Percentiles rank a stretch among this genome's conserved stretches.
Conservation (phyloP, 495 filamentous ascomycete species). For the Podospora anserina region DNA sequence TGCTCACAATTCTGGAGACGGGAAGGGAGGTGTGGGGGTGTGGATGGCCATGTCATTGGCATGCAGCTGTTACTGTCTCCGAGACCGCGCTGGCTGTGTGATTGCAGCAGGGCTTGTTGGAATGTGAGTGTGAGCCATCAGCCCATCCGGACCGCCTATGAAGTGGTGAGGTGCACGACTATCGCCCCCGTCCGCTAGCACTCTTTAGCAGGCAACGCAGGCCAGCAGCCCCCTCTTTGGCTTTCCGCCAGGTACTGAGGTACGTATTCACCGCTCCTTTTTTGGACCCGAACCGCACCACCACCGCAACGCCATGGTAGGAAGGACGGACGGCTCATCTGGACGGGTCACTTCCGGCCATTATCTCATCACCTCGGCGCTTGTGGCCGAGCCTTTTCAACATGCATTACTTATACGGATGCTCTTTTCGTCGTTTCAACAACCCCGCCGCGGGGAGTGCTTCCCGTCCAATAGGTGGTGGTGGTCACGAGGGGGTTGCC, state of each 20-base stretch:
- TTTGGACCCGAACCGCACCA: background rate
- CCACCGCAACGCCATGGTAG: slow-evolving; percentile 8
- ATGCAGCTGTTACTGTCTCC: background rate
- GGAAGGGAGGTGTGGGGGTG: background rate
- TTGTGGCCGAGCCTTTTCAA: slow-evolving; percentile 4
- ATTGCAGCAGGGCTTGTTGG: background rate
- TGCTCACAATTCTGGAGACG: background rate
- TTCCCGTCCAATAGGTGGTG: slow-evolving; percentile 16
- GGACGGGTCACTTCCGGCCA: slow-evolving; percentile 24
- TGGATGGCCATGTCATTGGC: background rate
- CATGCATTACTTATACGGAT: background rate
- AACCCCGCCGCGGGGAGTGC: slow-evolving; percentile 30
- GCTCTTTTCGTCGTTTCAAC: background rate
- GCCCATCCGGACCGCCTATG: background rate
- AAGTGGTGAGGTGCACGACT: background rate
- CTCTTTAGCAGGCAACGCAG: background rate
- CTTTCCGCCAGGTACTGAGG: background rate
- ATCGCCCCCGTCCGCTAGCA: background rate
- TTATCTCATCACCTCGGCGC: slow-evolving; percentile 13
- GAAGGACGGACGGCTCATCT: slow-evolving; percentile 9
- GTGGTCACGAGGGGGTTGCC: slow-evolving; percentile 23
- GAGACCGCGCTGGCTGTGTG: background rate
- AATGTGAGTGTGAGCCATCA: background rate
- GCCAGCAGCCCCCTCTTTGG: background rate
- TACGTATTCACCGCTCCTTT: slow-evolving; percentile 24